phyloP scores from a whole-genome alignment of 2,329 filamentous ascomycete genomes.

The Exophiala viscosa region DNA sequence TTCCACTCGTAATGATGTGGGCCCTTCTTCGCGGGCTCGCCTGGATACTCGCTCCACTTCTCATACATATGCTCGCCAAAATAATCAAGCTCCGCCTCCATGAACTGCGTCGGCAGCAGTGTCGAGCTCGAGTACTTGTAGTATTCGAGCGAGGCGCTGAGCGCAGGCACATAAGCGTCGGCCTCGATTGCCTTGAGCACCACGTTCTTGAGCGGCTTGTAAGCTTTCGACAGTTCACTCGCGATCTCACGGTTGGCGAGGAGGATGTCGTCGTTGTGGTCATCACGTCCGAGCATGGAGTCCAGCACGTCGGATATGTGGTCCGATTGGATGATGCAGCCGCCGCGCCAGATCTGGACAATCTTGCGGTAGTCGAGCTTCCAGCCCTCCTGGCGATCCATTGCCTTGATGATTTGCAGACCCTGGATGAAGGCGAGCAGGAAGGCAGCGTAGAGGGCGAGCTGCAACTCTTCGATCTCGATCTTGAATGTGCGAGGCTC shows the following conservation, averaged over 20 bases:
- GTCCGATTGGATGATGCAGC: conserved; percentile 68
- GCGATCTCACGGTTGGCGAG: conserved; percentile 47
- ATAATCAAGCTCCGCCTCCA: conserved; percentile 68
- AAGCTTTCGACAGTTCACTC: conserved; percentile 51
- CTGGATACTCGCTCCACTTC: conserved; percentile 14
- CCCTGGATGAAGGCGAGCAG: conserved; percentile 63
- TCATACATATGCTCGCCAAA: conserved; percentile 63
- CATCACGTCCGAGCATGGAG: conserved; percentile 18
- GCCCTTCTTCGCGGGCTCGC: conserved; percentile 19
- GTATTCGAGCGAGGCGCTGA: conserved; percentile 63
- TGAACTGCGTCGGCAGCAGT: conserved; percentile 63
- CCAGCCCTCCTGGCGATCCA: conserved; percentile 59
- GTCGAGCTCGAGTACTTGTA: conserved; percentile 61
- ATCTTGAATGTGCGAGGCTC: conserved; percentile 25
- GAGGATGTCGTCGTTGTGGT: conserved; percentile 45
- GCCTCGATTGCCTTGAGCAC: conserved; percentile 53
- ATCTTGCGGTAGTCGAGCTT: conserved; percentile 41
- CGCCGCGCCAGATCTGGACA: conserved; percentile 61
- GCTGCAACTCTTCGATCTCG: conserved; percentile 53
- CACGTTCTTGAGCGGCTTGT: conserved; percentile 53
- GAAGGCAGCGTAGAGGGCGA: conserved; percentile 60
- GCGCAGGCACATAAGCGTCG: conserved; percentile 58
- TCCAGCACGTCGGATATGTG: conserved; percentile 59
- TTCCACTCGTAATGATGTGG: conserved; percentile 26
- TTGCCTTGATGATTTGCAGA: conserved; percentile 59